Evolutionary conservation across 345 rosid species (phyloP).

Genomic region (Linum trigynum): DNA sequence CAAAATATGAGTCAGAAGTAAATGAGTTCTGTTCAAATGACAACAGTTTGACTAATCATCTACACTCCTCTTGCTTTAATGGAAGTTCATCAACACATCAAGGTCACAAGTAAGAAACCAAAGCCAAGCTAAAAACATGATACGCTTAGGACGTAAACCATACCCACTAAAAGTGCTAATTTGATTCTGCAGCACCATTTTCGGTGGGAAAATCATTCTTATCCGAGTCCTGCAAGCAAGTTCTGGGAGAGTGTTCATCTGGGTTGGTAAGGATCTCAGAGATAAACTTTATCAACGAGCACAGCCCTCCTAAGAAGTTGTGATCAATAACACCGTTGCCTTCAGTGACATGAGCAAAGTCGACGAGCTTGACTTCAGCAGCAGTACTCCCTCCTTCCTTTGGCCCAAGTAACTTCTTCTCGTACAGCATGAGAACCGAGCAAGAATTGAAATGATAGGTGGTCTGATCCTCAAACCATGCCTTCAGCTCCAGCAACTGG

Average conservation of each 20-base stretch:
- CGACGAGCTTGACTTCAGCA: conserved; percentile 60
- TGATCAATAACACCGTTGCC: conserved; percentile 83
- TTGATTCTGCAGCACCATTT: conserved; percentile 2
- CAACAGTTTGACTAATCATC: too few species aligned
- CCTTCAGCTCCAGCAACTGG: conserved; percentile 67
- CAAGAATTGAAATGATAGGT: conserved; percentile 74
- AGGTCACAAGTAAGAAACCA: too few species aligned
- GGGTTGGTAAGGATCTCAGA: conserved; percentile 48
- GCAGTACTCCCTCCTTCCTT: conserved; percentile 30
- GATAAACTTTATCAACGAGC: conserved; percentile 74
- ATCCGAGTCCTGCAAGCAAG: background rate
- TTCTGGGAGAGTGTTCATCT: conserved; percentile 28
- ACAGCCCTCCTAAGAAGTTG: conserved; percentile 90
- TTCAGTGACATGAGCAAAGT: conserved; percentile 86
- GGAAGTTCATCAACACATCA: too few species aligned
- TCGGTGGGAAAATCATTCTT: conserved; percentile 19
- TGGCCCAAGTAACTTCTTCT: conserved; percentile 34
- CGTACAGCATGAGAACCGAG: conserved; percentile 69
- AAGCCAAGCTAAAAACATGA: too few species aligned
- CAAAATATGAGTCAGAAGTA: too few species aligned
- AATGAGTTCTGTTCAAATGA: too few species aligned
- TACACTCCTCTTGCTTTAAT: too few species aligned
- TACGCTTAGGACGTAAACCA: too few species aligned
- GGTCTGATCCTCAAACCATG: conserved; percentile 92
- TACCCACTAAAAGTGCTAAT: too few species aligned